These are phyloP conservation scores for Rehmannia glutinosa DNA, from an alignment of 257 asterid genomes.

Conservation along the genomic window DNA sequence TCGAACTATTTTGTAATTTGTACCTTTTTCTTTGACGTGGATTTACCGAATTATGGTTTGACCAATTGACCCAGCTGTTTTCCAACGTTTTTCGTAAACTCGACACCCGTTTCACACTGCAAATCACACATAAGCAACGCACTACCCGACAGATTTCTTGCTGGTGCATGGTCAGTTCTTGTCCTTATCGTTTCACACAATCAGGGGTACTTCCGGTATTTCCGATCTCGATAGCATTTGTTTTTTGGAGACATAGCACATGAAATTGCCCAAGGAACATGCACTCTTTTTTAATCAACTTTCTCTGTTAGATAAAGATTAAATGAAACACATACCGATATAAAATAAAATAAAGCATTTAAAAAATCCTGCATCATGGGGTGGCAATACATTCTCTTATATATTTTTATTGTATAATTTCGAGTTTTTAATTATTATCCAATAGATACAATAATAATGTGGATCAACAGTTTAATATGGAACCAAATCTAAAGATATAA, in stretches of 20 bases:
- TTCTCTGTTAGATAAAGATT: too few relatives aligned
- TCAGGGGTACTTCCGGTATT: slow-evolving; percentile 30
- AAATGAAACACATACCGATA: not conserved
- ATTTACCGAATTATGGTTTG: slow-evolving; percentile 15
- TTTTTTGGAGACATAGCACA: not conserved
- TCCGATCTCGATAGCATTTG: not conserved
- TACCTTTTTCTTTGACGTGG: slow-evolving; percentile 17
- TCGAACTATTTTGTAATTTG: too few relatives aligned
- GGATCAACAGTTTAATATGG: too few relatives aligned
- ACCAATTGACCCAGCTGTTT: slow-evolving; percentile 17
- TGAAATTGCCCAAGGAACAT: not conserved
- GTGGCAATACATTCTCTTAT: too few relatives aligned
- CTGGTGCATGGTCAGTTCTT: slow-evolving; percentile 1
- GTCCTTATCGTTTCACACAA: slow-evolving; percentile 18
- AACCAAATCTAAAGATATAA: too few relatives aligned
- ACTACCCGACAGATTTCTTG: slow-evolving; percentile 17
- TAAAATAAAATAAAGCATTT: too few relatives aligned
- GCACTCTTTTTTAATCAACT: not conserved
- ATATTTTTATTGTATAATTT: too few relatives aligned
- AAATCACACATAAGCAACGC: slow-evolving; percentile 18
- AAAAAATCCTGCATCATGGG: too few relatives aligned
- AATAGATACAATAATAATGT: too few relatives aligned
- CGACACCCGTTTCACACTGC: slow-evolving; percentile 4
- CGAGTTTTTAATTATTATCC: too few relatives aligned
- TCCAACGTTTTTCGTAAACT: not conserved